Evolutionary conservation across 768 basidiomycete species (phyloP).

Genomic region (Termitomyces heimii): DNA sequence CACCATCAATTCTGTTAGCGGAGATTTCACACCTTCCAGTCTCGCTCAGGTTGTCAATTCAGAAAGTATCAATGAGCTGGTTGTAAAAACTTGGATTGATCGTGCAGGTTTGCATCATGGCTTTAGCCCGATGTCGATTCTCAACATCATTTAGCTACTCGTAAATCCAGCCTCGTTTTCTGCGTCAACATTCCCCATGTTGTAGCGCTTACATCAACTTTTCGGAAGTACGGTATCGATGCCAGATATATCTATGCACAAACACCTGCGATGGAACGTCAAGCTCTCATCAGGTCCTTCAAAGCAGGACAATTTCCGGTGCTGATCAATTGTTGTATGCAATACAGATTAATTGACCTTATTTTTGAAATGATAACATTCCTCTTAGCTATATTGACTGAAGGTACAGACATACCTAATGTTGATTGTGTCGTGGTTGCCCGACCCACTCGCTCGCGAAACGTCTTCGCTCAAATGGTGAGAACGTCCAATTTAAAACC

Average conservation of each 20-base stretch:
- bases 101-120: conserved; percentile 54
- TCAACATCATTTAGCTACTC: conserved; percentile 31
- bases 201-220: conserved; percentile 61
- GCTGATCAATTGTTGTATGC: conserved; percentile 79
- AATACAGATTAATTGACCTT: neutral
- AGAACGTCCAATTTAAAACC: conserved; percentile 6
- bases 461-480: conserved; percentile 92
- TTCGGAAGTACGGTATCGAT: conserved; percentile 73
- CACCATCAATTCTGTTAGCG: conserved; percentile 56
- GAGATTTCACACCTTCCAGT: conserved; percentile 78
- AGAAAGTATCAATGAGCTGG: conserved; percentile 64
- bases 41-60: conserved; percentile 83
- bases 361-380: neutral
- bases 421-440: conserved; percentile 89
- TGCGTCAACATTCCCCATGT: conserved; percentile 85
- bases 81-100: conserved; percentile 83
- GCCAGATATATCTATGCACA: conserved; percentile 74
- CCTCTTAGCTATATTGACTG: conserved; percentile 72
- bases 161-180: conserved; percentile 90
- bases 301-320: conserved; percentile 74
- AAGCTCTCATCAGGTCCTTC: conserved; percentile 60
- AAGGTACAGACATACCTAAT: conserved; percentile 92
- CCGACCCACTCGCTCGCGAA: conserved; percentile 83
- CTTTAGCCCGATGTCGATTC: neutral
- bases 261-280: conserved; percentile 61